Percentiles rank a stretch among this genome's conserved stretches.
Conservation (phyloP, 768 basidiomycete species). For the Russula vinacea region DNA sequence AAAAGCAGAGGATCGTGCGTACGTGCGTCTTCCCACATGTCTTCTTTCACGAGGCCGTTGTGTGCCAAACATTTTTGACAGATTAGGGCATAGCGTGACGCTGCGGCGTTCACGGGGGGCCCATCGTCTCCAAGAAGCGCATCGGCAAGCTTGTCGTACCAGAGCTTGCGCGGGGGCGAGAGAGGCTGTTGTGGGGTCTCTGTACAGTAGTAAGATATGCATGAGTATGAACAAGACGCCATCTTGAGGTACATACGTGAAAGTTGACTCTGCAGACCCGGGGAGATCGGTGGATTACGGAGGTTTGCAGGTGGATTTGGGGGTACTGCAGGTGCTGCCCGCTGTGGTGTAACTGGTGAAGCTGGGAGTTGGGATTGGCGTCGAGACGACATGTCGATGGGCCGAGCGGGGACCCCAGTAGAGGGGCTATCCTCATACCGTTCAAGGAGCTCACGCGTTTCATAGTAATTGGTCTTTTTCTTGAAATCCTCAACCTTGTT, state of each 20-base stretch:
- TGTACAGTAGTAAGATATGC: conserved; percentile 27
- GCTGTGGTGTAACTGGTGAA: conserved; percentile 29
- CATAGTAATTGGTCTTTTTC: conserved; percentile 95
- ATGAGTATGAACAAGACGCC: neutral
- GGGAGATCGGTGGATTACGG: conserved; percentile 28
- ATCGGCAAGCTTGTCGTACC: conserved; percentile 88
- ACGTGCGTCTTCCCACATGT: conserved; percentile 80
- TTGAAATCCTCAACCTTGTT: conserved; percentile 93
- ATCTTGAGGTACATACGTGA: conserved; percentile 37
- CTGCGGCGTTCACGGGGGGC: conserved; percentile 38
- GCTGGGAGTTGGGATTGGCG: conserved; percentile 35
- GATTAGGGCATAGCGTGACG: conserved; percentile 75
- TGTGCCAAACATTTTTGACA: conserved; percentile 85
- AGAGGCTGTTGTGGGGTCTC: conserved; percentile 42
- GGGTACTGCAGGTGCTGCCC: conserved; percentile 33
- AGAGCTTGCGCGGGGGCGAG: conserved; percentile 62
- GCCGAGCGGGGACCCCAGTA: conserved; percentile 36
- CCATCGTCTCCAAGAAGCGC: conserved; percentile 82
- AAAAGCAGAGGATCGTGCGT: conserved; percentile 37
- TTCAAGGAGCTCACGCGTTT: conserved; percentile 84
- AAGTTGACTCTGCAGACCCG: conserved; percentile 39
- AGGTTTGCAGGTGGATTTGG: conserved; percentile 27
- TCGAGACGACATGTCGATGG: conserved; percentile 36
- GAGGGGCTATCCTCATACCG: conserved; percentile 70
- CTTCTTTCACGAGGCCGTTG: conserved; percentile 84